A percentile compares a stretch with the other conserved stretches of the same genome.
Evolutionary conservation across 1,284 basidiomycete genomes (phyloP).

Genomic region (Naganishia liquefaciens): DNA sequence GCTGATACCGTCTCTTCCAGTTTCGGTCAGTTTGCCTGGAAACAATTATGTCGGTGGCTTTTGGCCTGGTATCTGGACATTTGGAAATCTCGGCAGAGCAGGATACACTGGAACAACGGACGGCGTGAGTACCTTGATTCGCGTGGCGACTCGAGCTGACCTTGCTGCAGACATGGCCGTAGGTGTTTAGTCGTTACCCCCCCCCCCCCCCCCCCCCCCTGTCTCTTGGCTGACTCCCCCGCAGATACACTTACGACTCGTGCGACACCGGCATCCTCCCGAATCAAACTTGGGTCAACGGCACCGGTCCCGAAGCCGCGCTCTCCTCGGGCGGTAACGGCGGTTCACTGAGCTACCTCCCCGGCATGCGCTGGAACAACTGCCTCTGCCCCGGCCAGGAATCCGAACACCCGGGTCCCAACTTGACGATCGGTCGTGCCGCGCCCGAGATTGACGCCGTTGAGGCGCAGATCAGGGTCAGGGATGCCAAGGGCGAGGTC

Average conservation of each 20-base stretch:
- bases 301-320: slow-evolving; percentile 49
- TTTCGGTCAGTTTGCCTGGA: slow-evolving; percentile 49
- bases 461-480: slow-evolving; percentile 57
- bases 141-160: not conserved
- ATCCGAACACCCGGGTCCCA: slow-evolving; percentile 67
- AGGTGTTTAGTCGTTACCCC: not conserved
- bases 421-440: slow-evolving; percentile 58
- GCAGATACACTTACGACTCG: slow-evolving; percentile 48
- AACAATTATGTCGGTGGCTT: slow-evolving; percentile 51
- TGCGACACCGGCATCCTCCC: slow-evolving; percentile 49
- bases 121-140: slow-evolving; percentile 63
- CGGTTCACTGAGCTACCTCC: slow-evolving; percentile 49
- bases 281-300: slow-evolving; percentile 53
- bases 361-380: slow-evolving; percentile 59
- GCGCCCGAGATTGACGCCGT: slow-evolving; percentile 70
- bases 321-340: slow-evolving; percentile 45
- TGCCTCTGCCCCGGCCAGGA: slow-evolving; percentile 62
- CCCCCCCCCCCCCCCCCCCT: no score
- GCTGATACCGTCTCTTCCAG: slow-evolving; percentile 29
- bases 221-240: not conserved
- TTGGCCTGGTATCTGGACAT: slow-evolving; percentile 58
- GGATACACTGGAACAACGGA: slow-evolving; percentile 68
- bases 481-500: slow-evolving; percentile 50
- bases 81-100: slow-evolving; percentile 56
- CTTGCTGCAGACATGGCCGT: slow-evolving; percentile 14